Conservation (phyloP, 1,139 yeast species). For the Fermentozyma sake region DNA sequence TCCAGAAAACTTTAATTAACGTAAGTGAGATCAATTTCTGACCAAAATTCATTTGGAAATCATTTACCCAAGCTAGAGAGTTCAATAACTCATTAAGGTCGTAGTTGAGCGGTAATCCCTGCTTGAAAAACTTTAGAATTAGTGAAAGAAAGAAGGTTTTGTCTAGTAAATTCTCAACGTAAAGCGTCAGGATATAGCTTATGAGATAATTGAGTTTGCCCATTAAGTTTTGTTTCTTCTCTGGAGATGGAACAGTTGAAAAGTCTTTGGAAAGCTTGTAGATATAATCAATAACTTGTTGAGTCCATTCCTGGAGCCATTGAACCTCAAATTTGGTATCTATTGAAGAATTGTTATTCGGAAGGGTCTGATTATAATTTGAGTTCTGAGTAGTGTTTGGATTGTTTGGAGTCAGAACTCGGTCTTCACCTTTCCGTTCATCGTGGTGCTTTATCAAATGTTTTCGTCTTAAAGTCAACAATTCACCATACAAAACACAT, state of each 20-base stretch:
- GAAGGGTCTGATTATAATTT: no score
- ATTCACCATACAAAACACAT: conserved; percentile 81
- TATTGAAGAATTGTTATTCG: conserved; percentile 8
- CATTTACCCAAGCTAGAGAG: conserved; percentile 7
- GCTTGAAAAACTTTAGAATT: conserved; percentile 53
- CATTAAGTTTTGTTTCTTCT: conserved; percentile 44
- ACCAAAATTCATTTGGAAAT: conserved; percentile 31
- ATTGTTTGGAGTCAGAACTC: background rate
- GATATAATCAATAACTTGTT: conserved; percentile 60
- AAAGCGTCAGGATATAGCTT: conserved; percentile 58
- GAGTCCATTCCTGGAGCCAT: conserved; percentile 89
- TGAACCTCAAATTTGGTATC: conserved; percentile 41
- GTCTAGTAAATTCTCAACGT: conserved; percentile 65
- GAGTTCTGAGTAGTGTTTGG: conserved; percentile 3
- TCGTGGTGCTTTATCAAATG: conserved; percentile 6
- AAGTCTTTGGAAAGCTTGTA: conserved; percentile 47
- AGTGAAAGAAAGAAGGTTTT: conserved; percentile 57
- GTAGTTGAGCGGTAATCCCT: conserved; percentile 44
- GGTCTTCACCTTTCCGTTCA: background rate
- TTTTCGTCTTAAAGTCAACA: conserved; percentile 61
- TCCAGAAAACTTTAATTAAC: conserved; percentile 68
- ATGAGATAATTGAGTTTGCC: conserved; percentile 54
- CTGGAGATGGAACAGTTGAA: conserved; percentile 19
- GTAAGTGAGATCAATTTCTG: conserved; percentile 45
- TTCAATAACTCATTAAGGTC: conserved; percentile 16